Base-by-base conservation (phyloP, 2,329 filamentous ascomycete genomes). In the Xylariaceae sp. region DNA sequence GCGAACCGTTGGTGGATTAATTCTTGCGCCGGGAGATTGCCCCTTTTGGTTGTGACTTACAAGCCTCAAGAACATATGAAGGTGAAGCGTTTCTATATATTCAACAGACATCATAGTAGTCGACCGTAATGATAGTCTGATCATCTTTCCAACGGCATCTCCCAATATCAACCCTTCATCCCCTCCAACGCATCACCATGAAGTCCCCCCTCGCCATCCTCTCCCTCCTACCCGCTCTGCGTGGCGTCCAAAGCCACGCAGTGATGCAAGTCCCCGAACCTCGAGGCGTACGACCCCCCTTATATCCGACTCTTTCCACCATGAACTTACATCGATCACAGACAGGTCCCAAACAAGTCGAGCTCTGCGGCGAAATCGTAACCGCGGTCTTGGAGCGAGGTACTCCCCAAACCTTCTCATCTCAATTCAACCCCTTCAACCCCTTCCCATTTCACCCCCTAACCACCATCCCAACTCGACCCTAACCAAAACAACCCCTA, bases 341-440 rank as follows among this genome's bases (percentile, higher is more conserved):
- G 67, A 66, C 66, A 4, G 67, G 67, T 4, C 51, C 66, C 1
- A 64, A 64, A 54, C 67, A 70, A 49, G 49, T 59, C 13, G 67
- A 64, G 39, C 60, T 60, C 3, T 70, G 67, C 50, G 67, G 67
- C n/a, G 9, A 54, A 4, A 49, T 64, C 1, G 65, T 70, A 1
- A 67, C 65, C 1, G 53, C 60, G 1, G 51, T 63, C 8, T 51
- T 70, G 3, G 62, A 68, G 42, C 62, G 59, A 56, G 67, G 66
- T 67, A 59, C 23, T 30, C 17, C 2, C 17, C 23, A 30, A 30
- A 5, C 23, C 4, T 5, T 0, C 4, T 30, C 3, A 30, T 30
- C 23, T 39, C 37, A 10, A 13, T 39, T 6, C 7, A n/a, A n/a
- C n/a, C n/a, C n/a, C n/a, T n/a, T n/a, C n/a, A n/a, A 18, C 17